Percentiles rank a stretch among this genome's conserved stretches.
phyloP scores from a whole-genome alignment of 2,329 filamentous ascomycete genomes.

The Calonectria pteridis region DNA sequence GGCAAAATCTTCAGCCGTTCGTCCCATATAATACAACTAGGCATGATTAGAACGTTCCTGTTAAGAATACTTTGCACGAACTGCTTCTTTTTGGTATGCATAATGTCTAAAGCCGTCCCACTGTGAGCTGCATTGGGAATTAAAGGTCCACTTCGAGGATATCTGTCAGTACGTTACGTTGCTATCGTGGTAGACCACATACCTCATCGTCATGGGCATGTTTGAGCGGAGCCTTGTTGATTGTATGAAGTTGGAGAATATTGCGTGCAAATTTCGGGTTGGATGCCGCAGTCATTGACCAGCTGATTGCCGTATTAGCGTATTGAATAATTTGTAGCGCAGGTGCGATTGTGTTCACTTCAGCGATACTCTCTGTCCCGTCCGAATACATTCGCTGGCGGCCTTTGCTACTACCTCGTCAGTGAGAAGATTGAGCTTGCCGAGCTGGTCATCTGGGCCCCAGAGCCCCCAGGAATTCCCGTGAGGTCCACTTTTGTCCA shows the following conservation, averaged over 20 bases:
- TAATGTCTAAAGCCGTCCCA: slow-evolving; percentile 43
- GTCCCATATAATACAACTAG: slow-evolving; percentile 44
- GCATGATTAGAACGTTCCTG: not conserved
- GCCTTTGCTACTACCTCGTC: slow-evolving; percentile 11
- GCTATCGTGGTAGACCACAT: rapidly evolving
- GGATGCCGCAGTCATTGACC: slow-evolving; percentile 36
- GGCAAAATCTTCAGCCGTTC: slow-evolving; percentile 35
- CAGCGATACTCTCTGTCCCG: slow-evolving; percentile 23
- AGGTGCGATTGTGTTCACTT: slow-evolving; percentile 13
- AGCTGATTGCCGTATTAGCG: not conserved
- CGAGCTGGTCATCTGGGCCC: slow-evolving; percentile 59
- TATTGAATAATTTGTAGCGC: not conserved
- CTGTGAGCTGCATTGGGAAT: slow-evolving; percentile 40
- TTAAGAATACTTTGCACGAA: not conserved
- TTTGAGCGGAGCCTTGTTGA: slow-evolving; percentile 43
- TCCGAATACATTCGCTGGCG: slow-evolving; percentile 4
- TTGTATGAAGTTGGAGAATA: slow-evolving; percentile 23
- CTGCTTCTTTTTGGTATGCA: slow-evolving; percentile 39
- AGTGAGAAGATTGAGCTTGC: slow-evolving; percentile 64
- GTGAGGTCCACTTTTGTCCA: slow-evolving; percentile 57
- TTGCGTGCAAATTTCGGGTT: slow-evolving; percentile 40
- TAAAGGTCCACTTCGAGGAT: slow-evolving; percentile 27
- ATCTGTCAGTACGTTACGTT: not conserved
- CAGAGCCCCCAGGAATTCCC: slow-evolving; percentile 65
- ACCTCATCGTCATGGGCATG: slow-evolving; percentile 44